Evolutionary conservation across 805 yeast species (phyloP), one percentile per base, ranked within the genome.

Genomic region (Candida maesae): DNA sequence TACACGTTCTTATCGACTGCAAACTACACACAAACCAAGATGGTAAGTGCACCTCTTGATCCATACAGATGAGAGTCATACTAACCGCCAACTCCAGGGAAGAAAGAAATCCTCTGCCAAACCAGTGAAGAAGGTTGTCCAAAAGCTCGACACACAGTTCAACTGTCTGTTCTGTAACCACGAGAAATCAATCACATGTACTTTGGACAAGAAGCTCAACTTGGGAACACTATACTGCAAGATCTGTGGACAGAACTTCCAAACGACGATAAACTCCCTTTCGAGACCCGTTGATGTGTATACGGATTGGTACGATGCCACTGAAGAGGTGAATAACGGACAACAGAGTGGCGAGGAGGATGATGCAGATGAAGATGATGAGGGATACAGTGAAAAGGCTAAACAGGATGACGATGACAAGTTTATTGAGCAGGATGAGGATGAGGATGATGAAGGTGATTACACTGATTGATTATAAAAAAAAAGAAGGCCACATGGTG

Each of bases 301-400:
- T 60, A 83, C 95, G 36, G 98, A 91, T 61, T 91, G 99, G 99
- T 88, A 88, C 39, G 99, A 91, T 68, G 98, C 98, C 38, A 93
- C 91, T 0, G 86, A 84, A 50, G 87, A 82, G 34, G 74, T 68
- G 16, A 68, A 70, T 45, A 63, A 62, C 24, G 63, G 65, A 39
- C 65, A 56, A 11, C 52, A 51, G 6, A 64, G 56, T 12, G 64
- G 53, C 20, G 67, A 57, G 24, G 60, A 50, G 8, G 64, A 64
- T 39, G 66, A 59, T 23, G 64, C 65, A 12, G 66, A 41, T 3
- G 24, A 21, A 10, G 44, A 39, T 19, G 52, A 30, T 9, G n/a
- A n/a, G n/a, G n/a, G n/a, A n/a, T 34, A 41, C 17, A 39, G 30
- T 10, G 56, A 48, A 17, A 36, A 32, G 6, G 41, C 37, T 12